phyloP scores from a whole-genome alignment of 257 asterid species.

The Ophiorrhiza pumila region DNA sequence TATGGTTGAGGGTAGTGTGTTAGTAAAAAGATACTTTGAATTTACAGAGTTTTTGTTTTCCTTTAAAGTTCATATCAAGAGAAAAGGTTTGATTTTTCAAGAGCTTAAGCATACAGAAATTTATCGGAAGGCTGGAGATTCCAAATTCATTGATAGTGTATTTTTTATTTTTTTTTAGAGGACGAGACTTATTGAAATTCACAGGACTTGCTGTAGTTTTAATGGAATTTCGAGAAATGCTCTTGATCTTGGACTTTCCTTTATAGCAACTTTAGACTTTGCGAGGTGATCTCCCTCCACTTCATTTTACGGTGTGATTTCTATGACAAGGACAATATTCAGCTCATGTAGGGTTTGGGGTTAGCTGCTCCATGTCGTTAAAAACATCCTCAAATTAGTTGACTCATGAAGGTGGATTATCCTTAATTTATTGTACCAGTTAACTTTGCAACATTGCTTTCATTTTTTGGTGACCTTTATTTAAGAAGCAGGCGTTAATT shows the following conservation, averaged over 20 bases:
- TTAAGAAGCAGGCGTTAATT: no score
- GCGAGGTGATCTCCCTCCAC: not conserved
- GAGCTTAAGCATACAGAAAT: no score
- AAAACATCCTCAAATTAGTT: not conserved
- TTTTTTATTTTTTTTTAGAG: not conserved
- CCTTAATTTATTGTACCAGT: not conserved
- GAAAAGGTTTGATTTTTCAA: no score
- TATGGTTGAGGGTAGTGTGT: no score
- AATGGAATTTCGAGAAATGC: not conserved
- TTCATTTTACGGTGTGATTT: not conserved
- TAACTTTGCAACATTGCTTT: not conserved
- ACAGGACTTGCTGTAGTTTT: not conserved
- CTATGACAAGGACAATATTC: not conserved
- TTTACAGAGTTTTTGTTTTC: no score
- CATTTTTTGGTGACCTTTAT: not conserved
- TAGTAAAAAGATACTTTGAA: no score
- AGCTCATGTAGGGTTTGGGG: not conserved
- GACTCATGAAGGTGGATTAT: not conserved
- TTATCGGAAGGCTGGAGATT: no score
- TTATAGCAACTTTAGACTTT: not conserved
- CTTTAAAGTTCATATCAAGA: no score
- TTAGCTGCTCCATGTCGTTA: not conserved
- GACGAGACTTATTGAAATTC: not conserved
- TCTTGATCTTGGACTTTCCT: not conserved
- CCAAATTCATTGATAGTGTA: no score